A percentile compares a stretch with the other conserved stretches of the same genome.
Conservation (phyloP, 2,329 filamentous ascomycete species). For the Trichoderma sp. region DNA sequence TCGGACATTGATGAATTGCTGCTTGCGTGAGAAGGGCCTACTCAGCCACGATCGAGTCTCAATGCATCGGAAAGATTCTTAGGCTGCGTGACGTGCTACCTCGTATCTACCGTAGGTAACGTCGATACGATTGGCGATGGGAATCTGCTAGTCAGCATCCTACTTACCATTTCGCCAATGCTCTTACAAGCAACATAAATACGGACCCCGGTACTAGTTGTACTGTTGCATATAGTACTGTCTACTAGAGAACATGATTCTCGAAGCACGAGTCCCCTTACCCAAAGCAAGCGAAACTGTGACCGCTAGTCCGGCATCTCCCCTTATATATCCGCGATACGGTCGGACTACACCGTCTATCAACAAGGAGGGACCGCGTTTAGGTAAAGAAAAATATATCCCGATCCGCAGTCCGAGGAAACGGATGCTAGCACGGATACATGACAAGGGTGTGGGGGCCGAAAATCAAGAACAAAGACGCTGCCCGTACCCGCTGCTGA, state of each 20-base stretch:
- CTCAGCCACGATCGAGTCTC: neutral
- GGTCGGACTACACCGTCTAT: conserved; percentile 10
- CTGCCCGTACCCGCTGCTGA: conserved; percentile 18
- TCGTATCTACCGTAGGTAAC: neutral
- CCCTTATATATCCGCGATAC: neutral
- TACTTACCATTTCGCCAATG: neutral
- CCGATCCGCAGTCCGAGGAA: conserved; percentile 7
- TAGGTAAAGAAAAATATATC: conserved; percentile 12
- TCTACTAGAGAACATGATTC: neutral
- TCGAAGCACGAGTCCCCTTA: neutral
- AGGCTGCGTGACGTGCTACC: neutral
- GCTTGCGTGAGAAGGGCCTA: neutral
- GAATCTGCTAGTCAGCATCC: neutral
- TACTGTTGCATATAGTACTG: neutral
- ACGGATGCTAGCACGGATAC: conserved; percentile 3
- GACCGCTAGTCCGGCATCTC: conserved; percentile 8
- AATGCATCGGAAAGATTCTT: neutral
- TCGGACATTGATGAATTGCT: neutral
- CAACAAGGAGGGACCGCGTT: neutral
- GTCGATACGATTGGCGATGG: neutral
- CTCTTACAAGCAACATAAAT: neutral
- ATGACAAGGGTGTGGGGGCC: conserved; percentile 15
- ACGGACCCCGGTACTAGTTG: neutral
- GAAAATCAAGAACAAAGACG: conserved; percentile 3
- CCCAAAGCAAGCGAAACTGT: conserved; percentile 6